Evolutionary conservation across 73 alveolate genomes (phyloP).

Genomic region (Stentor roeselii): DNA sequence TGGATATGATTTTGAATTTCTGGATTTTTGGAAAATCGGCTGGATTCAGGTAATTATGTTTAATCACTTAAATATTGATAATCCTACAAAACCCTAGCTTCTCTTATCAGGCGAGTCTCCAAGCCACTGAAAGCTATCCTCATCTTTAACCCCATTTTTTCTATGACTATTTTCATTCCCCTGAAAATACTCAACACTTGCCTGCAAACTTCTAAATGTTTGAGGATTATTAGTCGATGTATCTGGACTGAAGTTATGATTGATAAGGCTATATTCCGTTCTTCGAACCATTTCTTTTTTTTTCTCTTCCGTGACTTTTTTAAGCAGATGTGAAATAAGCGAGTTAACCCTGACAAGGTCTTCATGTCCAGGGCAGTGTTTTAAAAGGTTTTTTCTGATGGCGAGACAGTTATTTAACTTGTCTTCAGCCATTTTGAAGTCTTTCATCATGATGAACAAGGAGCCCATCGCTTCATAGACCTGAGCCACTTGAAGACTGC

Average conservation of each 20-base stretch:
- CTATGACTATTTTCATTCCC: too few species aligned
- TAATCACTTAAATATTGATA: too few species aligned
- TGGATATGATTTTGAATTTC: too few species aligned
- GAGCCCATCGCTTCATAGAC: conserved; percentile 20
- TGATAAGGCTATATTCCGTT: not conserved
- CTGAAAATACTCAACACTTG: not conserved
- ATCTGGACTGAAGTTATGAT: conserved; percentile 15
- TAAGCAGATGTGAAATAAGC: not conserved
- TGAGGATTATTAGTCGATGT: not conserved
- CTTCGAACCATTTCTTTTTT: not conserved
- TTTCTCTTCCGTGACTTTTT: not conserved
- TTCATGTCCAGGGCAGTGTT: conserved; percentile 23
- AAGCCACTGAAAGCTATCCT: not conserved
- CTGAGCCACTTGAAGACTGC: not conserved
- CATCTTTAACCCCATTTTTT: not conserved
- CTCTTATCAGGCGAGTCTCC: not conserved
- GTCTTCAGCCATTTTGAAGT: not conserved
- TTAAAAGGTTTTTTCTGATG: conserved; percentile 17
- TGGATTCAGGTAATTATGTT: too few species aligned
- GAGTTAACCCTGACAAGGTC: not conserved
- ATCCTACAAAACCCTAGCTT: too few species aligned
- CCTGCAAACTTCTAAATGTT: not conserved
- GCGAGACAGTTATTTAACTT: not conserved
- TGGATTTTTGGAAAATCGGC: too few species aligned
- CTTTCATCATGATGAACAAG: not conserved